phyloP scores from a whole-genome alignment of 305 asterid genomes.

The Fraxinus nigra region DNA sequence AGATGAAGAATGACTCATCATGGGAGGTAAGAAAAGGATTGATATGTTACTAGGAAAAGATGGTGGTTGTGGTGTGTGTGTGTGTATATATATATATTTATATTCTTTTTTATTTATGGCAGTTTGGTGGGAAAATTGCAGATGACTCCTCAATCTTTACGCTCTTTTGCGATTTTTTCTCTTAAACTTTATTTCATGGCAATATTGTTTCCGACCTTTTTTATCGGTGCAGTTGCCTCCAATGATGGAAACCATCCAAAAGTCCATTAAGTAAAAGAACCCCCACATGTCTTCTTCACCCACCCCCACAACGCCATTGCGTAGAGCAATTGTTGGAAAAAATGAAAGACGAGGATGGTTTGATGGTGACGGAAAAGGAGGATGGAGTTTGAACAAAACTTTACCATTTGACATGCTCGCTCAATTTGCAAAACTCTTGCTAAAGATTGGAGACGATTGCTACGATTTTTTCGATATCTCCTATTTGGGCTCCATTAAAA shows the following conservation, averaged over 20 bases:
- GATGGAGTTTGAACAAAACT: background rate
- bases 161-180: background rate
- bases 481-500: too few species aligned
- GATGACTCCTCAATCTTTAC: background rate
- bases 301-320: background rate
- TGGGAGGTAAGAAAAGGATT: constrained; percentile 22
- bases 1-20: constrained; percentile 69
- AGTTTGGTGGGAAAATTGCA: background rate
- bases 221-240: background rate
- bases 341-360: background rate
- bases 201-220: too few species aligned
- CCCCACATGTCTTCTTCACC: background rate
- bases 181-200: background rate
- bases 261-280: background rate
- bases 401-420: background rate
- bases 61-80: constrained; percentile 4
- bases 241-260: background rate
- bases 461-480: background rate
- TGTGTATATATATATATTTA: background rate
- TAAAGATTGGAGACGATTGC: background rate
- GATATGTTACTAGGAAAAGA: background rate
- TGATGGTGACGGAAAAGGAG: background rate
- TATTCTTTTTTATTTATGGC: background rate
- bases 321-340: background rate
- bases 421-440: background rate